phyloP scores from a whole-genome alignment of 345 rosid genomes.

The Pelargonium nanum region DNA sequence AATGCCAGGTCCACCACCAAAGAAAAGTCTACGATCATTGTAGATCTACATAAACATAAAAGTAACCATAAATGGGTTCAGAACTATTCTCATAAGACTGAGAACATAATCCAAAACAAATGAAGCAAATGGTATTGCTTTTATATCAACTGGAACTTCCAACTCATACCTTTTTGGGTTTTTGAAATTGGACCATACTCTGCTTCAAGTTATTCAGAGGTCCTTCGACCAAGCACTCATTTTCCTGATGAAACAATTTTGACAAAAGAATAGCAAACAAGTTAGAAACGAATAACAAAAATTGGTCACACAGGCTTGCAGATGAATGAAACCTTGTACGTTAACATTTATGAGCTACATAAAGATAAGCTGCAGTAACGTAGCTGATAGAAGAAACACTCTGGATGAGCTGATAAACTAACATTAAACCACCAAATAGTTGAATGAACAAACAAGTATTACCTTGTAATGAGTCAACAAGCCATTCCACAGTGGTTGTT shows the following conservation, averaged over 20 bases:
- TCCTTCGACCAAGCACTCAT: conserved; percentile 98
- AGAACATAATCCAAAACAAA: not conserved
- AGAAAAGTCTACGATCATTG: conserved; percentile 81
- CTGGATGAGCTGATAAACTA: not conserved
- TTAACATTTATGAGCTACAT: not conserved
- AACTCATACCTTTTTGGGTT: conserved; percentile 78
- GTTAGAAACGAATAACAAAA: not conserved
- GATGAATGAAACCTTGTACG: not conserved
- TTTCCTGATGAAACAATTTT: conserved; percentile 43
- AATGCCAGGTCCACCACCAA: conserved; percentile 79
- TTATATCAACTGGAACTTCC: not conserved
- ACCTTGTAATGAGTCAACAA: conserved; percentile 97
- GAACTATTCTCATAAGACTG: not conserved
- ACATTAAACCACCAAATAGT: not conserved
- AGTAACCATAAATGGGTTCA: not conserved
- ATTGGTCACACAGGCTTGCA: not conserved
- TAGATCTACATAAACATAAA: conserved; percentile 42
- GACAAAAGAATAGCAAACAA: not conserved
- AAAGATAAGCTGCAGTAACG: not conserved
- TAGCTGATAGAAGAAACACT: not conserved
- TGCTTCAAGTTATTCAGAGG: conserved; percentile 97
- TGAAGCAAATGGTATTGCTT: not conserved
- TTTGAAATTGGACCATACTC: conserved; percentile 98
- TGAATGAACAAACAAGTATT: conserved; percentile 3
- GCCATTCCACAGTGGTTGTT: conserved; percentile 96